Conservation (phyloP, 805 yeast species). For the Saccharomycopsis selenospora region DNA sequence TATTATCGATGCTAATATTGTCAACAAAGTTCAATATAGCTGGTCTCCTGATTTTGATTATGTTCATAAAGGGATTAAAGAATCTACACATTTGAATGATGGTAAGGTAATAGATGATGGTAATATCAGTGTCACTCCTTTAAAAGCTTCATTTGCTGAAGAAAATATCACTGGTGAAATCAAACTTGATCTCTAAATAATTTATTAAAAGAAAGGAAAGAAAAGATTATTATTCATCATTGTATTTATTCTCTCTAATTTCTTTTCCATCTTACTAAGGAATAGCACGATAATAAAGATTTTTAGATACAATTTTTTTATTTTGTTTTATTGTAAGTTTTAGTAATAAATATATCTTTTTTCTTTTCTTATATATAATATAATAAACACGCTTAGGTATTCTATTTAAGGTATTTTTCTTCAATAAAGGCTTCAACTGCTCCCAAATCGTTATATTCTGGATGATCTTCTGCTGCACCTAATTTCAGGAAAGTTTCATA, state of each 20-base stretch:
- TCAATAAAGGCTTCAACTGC: neutral
- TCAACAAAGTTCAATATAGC: slow-evolving; percentile 44
- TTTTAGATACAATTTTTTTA: too few relatives aligned
- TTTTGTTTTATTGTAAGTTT: too few relatives aligned
- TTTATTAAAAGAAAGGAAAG: too few relatives aligned
- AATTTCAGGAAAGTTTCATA: neutral
- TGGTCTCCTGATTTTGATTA: slow-evolving; percentile 82
- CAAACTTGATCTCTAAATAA: slow-evolving; percentile 36
- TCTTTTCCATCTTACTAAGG: too few relatives aligned
- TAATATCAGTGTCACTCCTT: slow-evolving; percentile 58
- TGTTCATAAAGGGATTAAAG: slow-evolving; percentile 48
- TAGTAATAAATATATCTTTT: too few relatives aligned
- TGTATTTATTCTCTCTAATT: too few relatives aligned
- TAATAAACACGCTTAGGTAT: too few relatives aligned
- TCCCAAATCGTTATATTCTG: neutral
- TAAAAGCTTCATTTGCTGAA: slow-evolving; percentile 63
- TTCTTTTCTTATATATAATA: too few relatives aligned
- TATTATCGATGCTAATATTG: slow-evolving; percentile 42
- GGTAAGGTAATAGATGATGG: slow-evolving; percentile 63
- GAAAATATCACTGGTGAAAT: slow-evolving; percentile 56
- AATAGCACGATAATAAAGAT: too few relatives aligned
- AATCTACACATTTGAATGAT: slow-evolving; percentile 47
- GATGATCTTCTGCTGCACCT: neutral
- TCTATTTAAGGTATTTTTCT: neutral
- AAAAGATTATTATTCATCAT: too few relatives aligned